phyloP scores from a whole-genome alignment of 352 stramenopile species.

The Globisporangium lucens region DNA sequence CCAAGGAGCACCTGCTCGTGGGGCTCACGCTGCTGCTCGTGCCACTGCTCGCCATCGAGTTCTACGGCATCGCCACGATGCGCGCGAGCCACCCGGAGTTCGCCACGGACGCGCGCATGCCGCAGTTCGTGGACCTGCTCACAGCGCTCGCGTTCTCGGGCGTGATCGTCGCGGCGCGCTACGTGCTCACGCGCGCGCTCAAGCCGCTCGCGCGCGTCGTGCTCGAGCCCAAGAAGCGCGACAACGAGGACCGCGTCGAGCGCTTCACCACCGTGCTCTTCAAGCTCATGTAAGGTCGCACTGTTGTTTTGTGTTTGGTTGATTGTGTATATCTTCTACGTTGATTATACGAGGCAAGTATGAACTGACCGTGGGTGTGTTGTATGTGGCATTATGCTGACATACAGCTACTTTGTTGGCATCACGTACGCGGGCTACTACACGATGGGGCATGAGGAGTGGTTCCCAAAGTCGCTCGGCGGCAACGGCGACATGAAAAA shows the following conservation, averaged over 20 bases:
- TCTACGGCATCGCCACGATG: slow-evolving; percentile 48
- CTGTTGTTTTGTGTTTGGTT: background rate
- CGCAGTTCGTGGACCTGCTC: slow-evolving; percentile 42
- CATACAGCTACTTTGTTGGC: slow-evolving; percentile 41
- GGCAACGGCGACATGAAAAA: slow-evolving; percentile 31
- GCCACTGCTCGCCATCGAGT: slow-evolving; percentile 50
- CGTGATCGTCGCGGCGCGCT: slow-evolving; percentile 40
- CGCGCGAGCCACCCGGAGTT: slow-evolving; percentile 34
- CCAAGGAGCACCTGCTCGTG: slow-evolving; percentile 61
- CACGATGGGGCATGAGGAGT: slow-evolving; percentile 41
- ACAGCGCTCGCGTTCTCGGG: slow-evolving; percentile 28
- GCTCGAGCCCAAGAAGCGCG: slow-evolving; percentile 52
- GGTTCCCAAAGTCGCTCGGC: slow-evolving; percentile 39
- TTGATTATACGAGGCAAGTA: background rate
- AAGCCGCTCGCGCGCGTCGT: slow-evolving; percentile 41
- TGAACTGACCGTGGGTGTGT: slow-evolving; percentile 2
- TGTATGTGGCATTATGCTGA: background rate
- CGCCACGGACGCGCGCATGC: slow-evolving; percentile 34
- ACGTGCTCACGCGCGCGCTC: slow-evolving; percentile 31
- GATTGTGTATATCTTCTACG: background rate
- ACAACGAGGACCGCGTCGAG: slow-evolving; percentile 48
- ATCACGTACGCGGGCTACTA: slow-evolving; percentile 44
- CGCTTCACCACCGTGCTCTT: slow-evolving; percentile 72
- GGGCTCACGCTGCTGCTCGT: slow-evolving; percentile 54
- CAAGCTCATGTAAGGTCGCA: slow-evolving; percentile 52